Base-by-base conservation (phyloP, 352 stramenopile genomes). In the Globisporangium abappressorium region DNA sequence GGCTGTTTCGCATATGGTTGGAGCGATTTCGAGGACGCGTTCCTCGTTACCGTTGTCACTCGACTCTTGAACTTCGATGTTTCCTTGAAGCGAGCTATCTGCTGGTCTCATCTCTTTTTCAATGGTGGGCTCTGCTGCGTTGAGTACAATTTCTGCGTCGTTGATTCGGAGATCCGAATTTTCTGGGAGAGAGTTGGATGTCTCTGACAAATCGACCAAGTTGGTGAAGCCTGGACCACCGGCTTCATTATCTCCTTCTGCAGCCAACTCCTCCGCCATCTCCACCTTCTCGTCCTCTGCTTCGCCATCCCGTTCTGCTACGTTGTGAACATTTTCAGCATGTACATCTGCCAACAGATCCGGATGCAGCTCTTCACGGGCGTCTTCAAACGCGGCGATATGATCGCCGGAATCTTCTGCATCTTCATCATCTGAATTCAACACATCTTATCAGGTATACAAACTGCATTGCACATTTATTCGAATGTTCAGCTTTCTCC, bases 301-400 rank as follows among this genome's bases (percentile, higher is more conserved):
- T 7, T 51, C n/a, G 12, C 7, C 24, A 20, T 5, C 38, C 15
- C 30, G 14, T 8, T 6, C 18, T 41, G 6, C 28, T 18, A 28
- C 28, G 15, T 41, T 28, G 22, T 41, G 54, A 26, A 2, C 6
- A n/a, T 7, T 12, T 14, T 47, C 20, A 26, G 18, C 55, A 28
- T 47, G 18, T 22, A 20, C 20, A 11, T 24, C 30, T 28, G 55
- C 18, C 43, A 49, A 9, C 5, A 49, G 20, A 61, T 61, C 33
- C 2, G 24, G 55, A 22, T 53, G 47, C 20, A 59, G 33, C 15
- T 59, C 47, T 22, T 66, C 61, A 12, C 18, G 61, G 0, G 61
- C 61, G 33, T 66, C 61, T 59, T 59, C 61, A 51, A 66, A 66
- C 1, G 34, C 20, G 33, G 38, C 28, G 26, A 30, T 59, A 12